phyloP scores from a whole-genome alignment of 257 asterid species.

The Primulina eburnea region DNA sequence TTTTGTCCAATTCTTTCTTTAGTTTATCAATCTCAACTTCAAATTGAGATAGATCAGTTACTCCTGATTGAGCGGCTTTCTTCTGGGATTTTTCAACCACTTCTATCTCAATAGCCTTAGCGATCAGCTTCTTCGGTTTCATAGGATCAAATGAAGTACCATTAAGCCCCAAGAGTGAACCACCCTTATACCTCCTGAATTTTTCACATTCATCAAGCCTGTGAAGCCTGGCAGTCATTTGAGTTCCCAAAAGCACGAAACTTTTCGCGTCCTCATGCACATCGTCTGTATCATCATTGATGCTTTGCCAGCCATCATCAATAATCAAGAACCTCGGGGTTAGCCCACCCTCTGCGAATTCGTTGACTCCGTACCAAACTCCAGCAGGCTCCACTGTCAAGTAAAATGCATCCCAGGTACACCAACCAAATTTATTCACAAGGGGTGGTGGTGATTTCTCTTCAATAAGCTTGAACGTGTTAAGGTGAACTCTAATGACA shows the following conservation, averaged over 20 bases:
- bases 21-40: conserved; percentile 33
- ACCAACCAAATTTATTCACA: conserved; percentile 64
- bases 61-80: conserved; percentile 46
- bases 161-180: conserved; percentile 41
- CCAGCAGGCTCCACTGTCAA: conserved; percentile 60
- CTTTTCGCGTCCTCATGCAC: conserved; percentile 48
- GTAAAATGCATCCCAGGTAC: conserved; percentile 69
- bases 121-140: conserved; percentile 57
- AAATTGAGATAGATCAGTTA: conserved; percentile 33
- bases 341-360: conserved; percentile 51
- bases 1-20: conserved; percentile 40
- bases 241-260: conserved; percentile 64
- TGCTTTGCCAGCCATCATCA: conserved; percentile 81
- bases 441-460: conserved; percentile 60
- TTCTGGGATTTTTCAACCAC: conserved; percentile 57
- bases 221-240: conserved; percentile 69
- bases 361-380: conserved; percentile 49
- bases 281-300: conserved; percentile 45
- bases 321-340: conserved; percentile 61
- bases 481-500: conserved; percentile 56
- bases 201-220: conserved; percentile 64
- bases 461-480: conserved; percentile 61
- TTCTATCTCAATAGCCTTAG: conserved; percentile 73
- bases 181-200: conserved; percentile 48
- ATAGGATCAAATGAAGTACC: conserved; percentile 49